These are phyloP conservation scores for Rhizopogon rudus DNA, from an alignment of 768 basidiomycete genomes.

Conservation along the genomic window DNA sequence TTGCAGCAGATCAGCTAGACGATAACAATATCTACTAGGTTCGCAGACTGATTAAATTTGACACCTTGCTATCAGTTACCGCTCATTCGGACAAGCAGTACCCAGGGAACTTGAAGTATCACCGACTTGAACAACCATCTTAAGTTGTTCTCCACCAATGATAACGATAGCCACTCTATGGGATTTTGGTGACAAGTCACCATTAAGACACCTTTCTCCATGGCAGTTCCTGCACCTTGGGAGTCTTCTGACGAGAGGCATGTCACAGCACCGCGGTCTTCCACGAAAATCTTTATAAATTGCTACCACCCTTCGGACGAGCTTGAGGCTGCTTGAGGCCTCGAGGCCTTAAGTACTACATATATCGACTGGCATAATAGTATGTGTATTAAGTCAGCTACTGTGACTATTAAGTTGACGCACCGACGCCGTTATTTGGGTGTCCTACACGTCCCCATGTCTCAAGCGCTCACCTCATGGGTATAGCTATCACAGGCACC, in stretches of 20 bases:
- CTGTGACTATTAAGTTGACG: not conserved
- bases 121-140: not conserved
- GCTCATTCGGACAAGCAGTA: not conserved
- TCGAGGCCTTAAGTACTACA: no score
- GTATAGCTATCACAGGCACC: no score
- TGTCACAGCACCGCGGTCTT: not conserved
- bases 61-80: not conserved
- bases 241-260: not conserved
- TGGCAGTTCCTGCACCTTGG: not conserved
- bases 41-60: not conserved
- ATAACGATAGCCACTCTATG: not conserved
- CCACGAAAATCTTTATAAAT: not conserved
- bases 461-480: no score
- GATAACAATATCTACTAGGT: not conserved
- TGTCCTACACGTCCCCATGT: no score
- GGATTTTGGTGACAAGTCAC: not conserved
- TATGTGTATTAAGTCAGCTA: no score
- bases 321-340: no score
- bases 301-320: no score
- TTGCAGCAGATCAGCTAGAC: not conserved
- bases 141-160: not conserved
- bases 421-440: no score
- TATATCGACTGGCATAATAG: no score
- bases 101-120: not conserved
- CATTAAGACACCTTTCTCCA: not conserved